phyloP scores from a whole-genome alignment of 2,329 filamentous ascomycete species.

The Colletotrichum orchidophilum region DNA sequence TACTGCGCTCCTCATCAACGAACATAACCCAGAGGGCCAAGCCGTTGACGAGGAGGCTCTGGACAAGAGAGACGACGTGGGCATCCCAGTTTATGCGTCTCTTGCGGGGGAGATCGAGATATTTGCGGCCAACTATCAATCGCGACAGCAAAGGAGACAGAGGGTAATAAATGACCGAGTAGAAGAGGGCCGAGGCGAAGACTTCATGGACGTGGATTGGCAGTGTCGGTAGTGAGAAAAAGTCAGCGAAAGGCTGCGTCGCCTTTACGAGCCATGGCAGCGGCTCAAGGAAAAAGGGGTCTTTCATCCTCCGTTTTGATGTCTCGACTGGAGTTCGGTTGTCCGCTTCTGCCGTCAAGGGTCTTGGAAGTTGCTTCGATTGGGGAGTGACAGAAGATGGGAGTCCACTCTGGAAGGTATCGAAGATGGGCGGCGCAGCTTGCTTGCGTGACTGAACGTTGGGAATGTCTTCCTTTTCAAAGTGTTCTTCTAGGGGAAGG shows the following conservation, averaged over 20 bases:
- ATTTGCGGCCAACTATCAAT: slow-evolving; percentile 69
- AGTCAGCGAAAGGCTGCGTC: slow-evolving; percentile 71
- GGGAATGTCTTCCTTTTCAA: not conserved
- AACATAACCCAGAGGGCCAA: slow-evolving; percentile 80
- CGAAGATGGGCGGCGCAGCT: not conserved
- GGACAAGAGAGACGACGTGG: slow-evolving; percentile 84
- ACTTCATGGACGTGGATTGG: slow-evolving; percentile 84
- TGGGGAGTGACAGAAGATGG: not conserved
- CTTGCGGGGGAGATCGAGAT: slow-evolving; percentile 71
- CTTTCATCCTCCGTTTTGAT: slow-evolving; percentile 66
- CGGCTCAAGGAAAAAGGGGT: slow-evolving; percentile 74
- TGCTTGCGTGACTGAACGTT: not conserved
- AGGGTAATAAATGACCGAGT: slow-evolving; percentile 73
- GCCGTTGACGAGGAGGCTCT: slow-evolving; percentile 76
- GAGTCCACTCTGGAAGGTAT: not conserved
- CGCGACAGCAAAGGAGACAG: slow-evolving; percentile 75
- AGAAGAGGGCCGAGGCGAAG: slow-evolving; percentile 70
- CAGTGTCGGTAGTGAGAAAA: slow-evolving; percentile 70
- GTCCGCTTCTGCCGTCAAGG: not conserved
- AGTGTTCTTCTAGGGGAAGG: not conserved
- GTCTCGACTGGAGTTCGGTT: not conserved
- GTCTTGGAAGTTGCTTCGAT: not conserved
- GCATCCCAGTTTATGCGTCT: slow-evolving; percentile 82
- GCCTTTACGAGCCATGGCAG: slow-evolving; percentile 65
- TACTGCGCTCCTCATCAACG: slow-evolving; percentile 71